Conservation (phyloP, 345 rosid genomes). For the Hibiscus syriacus region DNA sequence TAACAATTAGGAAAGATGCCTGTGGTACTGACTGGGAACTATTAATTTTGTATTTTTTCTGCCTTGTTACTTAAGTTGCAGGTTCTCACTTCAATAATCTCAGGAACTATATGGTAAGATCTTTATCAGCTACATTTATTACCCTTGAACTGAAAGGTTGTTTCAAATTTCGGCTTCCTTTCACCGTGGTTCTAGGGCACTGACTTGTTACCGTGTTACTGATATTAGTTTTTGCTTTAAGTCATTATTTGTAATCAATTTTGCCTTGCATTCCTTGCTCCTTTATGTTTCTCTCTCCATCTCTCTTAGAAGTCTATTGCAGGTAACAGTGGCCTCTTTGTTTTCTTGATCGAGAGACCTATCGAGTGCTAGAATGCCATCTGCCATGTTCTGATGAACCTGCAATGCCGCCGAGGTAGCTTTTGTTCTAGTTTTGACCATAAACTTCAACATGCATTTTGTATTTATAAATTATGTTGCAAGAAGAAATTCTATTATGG, state of each 20-base stretch:
- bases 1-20: not conserved
- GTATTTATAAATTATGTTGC: not conserved
- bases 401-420: constrained; percentile 6
- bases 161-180: not conserved
- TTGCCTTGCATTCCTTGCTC: not conserved
- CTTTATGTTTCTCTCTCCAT: not conserved
- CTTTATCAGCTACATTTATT: not conserved
- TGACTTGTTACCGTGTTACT: not conserved
- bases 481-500: too few species aligned
- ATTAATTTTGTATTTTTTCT: not conserved
- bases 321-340: not conserved
- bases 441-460: not conserved
- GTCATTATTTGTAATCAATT: not conserved
- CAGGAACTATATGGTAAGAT: not conserved
- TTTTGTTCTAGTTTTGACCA: not conserved
- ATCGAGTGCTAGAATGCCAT: not conserved
- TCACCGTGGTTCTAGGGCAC: not conserved
- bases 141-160: not conserved
- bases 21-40: not conserved
- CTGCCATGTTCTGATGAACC: constrained; percentile 3
- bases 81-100: constrained; percentile 10
- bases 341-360: not conserved
- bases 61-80: constrained; percentile 7
- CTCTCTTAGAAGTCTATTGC: constrained; percentile 1
- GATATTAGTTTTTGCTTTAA: not conserved